These are phyloP conservation scores for Globisporangium splendens DNA, from an alignment of 352 stramenopile species.

Conservation along the genomic window DNA sequence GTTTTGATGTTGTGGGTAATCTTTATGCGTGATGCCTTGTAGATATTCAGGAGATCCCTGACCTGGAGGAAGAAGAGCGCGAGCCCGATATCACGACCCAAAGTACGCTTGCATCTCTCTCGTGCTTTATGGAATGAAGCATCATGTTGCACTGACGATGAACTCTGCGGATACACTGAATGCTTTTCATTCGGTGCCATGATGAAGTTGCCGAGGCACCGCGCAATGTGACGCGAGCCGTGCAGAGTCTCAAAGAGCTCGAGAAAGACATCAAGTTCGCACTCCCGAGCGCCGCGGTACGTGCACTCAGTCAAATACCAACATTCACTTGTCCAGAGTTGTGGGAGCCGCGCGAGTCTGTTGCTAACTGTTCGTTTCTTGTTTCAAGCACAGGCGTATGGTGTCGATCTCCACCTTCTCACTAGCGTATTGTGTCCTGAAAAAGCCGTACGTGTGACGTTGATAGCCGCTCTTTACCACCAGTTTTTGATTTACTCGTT, in stretches of 20 bases:
- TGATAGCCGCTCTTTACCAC: too few species aligned
- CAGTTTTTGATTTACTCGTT: too few species aligned
- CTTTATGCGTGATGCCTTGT: not conserved
- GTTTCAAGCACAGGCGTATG: slow-evolving; percentile 41
- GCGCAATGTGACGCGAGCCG: slow-evolving; percentile 57
- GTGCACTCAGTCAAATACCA: too few species aligned
- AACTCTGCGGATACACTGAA: too few species aligned
- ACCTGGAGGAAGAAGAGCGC: slow-evolving; percentile 79
- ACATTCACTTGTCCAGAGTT: too few species aligned
- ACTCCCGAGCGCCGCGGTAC: slow-evolving; percentile 50
- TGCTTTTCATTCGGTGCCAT: not conserved
- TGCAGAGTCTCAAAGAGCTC: slow-evolving; percentile 77
- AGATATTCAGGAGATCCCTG: slow-evolving; percentile 81
- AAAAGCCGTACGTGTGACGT: slow-evolving; percentile 42
- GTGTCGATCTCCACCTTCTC: slow-evolving; percentile 64
- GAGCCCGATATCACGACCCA: slow-evolving; percentile 73
- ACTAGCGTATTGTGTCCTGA: slow-evolving; percentile 66
- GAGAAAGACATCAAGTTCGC: slow-evolving; percentile 78
- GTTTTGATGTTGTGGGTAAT: not conserved
- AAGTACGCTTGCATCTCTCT: slow-evolving; percentile 18
- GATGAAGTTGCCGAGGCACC: slow-evolving; percentile 65
- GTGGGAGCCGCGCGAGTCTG: too few species aligned
- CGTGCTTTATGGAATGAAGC: not conserved
- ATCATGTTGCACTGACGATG: too few species aligned
- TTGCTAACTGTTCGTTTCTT: not conserved